Evolutionary conservation across 139 green algal species (phyloP).

Genomic region (Zygnema cylindricum): DNA sequence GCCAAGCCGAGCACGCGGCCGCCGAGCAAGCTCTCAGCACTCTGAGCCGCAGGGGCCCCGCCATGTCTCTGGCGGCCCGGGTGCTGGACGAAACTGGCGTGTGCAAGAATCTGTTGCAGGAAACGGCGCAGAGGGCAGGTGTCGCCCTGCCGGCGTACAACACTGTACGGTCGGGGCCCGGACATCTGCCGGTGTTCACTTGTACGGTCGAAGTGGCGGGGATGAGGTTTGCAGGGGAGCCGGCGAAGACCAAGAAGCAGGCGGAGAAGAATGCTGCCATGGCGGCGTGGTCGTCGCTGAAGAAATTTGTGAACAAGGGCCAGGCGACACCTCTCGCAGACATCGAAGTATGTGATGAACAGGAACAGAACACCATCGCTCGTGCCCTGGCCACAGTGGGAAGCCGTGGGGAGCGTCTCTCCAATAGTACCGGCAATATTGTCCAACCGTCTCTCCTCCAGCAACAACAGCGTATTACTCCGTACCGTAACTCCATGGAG

Average conservation of each 20-base stretch:
- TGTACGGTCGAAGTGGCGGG: constrained; percentile 51
- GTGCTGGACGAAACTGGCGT: constrained; percentile 57
- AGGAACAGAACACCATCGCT: constrained; percentile 45
- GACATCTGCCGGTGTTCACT: constrained; percentile 53
- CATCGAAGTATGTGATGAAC: constrained; percentile 34
- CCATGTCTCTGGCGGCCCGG: constrained; percentile 46
- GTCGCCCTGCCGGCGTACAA: constrained; percentile 49
- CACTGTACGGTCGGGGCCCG: constrained; percentile 35
- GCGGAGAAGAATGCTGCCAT: constrained; percentile 59
- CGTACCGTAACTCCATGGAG: constrained; percentile 2
- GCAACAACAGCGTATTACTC: not conserved
- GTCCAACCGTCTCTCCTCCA: not conserved
- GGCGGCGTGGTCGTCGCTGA: constrained; percentile 48
- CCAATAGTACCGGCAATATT: not conserved
- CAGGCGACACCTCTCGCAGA: not conserved
- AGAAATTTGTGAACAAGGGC: constrained; percentile 16
- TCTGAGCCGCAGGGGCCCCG: constrained; percentile 23
- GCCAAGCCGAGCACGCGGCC: constrained; percentile 57
- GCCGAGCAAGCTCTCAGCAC: constrained; percentile 52
- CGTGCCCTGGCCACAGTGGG: constrained; percentile 24
- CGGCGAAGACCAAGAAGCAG: constrained; percentile 61
- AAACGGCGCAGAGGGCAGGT: constrained; percentile 53
- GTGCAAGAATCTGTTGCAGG: constrained; percentile 61
- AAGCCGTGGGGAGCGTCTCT: not conserved
- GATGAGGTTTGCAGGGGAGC: constrained; percentile 39